phyloP scores from a whole-genome alignment of 2,329 filamentous ascomycete genomes.

The Ceratocystis papillata region DNA sequence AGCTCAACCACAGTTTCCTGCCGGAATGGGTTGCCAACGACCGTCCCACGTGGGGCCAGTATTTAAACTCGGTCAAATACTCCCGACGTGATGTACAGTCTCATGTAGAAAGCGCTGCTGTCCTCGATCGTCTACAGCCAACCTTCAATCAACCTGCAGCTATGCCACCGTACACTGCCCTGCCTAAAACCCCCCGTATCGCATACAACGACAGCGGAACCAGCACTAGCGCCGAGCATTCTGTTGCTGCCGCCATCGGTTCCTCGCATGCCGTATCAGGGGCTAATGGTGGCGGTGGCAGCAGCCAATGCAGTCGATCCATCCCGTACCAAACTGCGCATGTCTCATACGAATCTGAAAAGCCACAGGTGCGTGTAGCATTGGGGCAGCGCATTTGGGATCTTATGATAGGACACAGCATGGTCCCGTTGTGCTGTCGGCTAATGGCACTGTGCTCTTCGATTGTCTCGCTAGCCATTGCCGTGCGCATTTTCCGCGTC shows the following conservation, averaged over 20 bases:
- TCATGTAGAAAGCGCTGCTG: conserved; percentile 38
- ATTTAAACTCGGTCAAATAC: conserved; percentile 36
- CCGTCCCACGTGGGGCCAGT: conserved; percentile 40
- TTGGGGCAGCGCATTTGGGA: conserved; percentile 51
- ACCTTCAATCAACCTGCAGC: conserved; percentile 36
- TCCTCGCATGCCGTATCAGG: neutral
- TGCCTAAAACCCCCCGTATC: conserved; percentile 27
- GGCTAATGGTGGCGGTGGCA: conserved; percentile 16
- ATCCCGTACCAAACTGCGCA: conserved; percentile 3
- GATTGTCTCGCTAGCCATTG: conserved; percentile 66
- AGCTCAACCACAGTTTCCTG: conserved; percentile 18
- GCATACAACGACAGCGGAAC: conserved; percentile 12
- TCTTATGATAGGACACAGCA: conserved; percentile 64
- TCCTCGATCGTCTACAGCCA: conserved; percentile 39
- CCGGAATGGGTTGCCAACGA: conserved; percentile 18
- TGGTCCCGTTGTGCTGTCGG: conserved; percentile 76
- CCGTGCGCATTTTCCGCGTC: conserved; percentile 59
- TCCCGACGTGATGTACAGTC: conserved; percentile 38
- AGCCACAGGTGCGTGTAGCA: conserved; percentile 29
- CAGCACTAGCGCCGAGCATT: conserved; percentile 26
- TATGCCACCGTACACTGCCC: conserved; percentile 27
- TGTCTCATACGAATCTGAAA: conserved; percentile 22
- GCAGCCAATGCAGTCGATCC: conserved; percentile 25
- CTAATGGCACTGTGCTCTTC: conserved; percentile 75
- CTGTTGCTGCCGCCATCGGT: neutral